These are phyloP conservation scores for Penicillium maclennaniae DNA, from an alignment of 495 filamentous ascomycete genomes.

Conservation along the genomic window DNA sequence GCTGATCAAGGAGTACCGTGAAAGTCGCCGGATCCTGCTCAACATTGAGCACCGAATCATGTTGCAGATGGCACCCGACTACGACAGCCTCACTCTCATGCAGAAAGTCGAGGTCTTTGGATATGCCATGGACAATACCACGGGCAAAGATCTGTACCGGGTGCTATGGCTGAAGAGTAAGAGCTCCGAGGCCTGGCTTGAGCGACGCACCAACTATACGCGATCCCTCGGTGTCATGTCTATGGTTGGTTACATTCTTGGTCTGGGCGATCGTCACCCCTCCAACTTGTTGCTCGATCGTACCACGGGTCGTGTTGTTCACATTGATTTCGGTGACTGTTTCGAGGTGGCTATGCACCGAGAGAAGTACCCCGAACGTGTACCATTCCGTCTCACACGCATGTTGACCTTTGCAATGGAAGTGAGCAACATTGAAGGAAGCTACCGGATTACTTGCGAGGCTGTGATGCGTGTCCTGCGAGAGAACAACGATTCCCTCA, in stretches of 20 bases:
- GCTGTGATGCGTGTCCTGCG: conserved; percentile 96
- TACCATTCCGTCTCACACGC: conserved; percentile 93
- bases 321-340: conserved; percentile 98
- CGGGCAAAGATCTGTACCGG: conserved; percentile 95
- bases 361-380: conserved; percentile 96
- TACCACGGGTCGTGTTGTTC: conserved; percentile 90
- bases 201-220: conserved; percentile 95
- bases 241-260: conserved; percentile 99
- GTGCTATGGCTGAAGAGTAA: conserved; percentile 98
- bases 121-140: conserved; percentile 98
- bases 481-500: conserved; percentile 95
- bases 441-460: conserved; percentile 94
- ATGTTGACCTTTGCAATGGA: conserved; percentile 99
- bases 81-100: conserved; percentile 97
- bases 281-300: conserved; percentile 96
- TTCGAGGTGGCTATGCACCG: conserved; percentile 99
- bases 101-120: conserved; percentile 99
- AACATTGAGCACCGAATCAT: conserved; percentile 99
- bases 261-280: conserved; percentile 92
- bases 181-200: conserved; percentile 95
- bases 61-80: conserved; percentile 99
- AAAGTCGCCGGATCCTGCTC: conserved; percentile 91
- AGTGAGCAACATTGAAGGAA: conserved; percentile 97
- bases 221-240: conserved; percentile 97
- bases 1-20: conserved; percentile 93